Conservation (phyloP, 208 protist species). For the Leishmania tarentolae region DNA sequence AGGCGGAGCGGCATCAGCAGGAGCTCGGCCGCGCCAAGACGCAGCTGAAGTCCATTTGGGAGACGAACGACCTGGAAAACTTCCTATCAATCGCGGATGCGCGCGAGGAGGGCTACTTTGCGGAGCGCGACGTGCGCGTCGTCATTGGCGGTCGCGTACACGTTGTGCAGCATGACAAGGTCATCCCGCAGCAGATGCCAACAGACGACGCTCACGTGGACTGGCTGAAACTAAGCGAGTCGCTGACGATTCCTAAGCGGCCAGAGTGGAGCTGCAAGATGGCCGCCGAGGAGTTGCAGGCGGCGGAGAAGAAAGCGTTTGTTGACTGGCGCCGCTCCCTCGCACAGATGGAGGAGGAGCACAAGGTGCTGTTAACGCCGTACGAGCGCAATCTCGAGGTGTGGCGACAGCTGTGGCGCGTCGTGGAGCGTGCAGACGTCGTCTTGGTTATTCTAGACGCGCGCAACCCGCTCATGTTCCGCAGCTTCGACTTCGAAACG, state of each 20-base stretch:
- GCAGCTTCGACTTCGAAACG: slow-evolving; percentile 80
- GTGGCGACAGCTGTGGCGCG: slow-evolving; percentile 99
- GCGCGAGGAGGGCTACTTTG: slow-evolving; percentile 84
- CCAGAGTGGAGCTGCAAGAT: slow-evolving; percentile 85
- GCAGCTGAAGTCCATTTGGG: slow-evolving; percentile 87
- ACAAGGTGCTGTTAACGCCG: slow-evolving; percentile 95
- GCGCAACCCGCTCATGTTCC: slow-evolving; percentile 98
- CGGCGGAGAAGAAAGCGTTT: slow-evolving; percentile 82
- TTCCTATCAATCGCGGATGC: slow-evolving; percentile 88
- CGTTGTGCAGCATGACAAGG: slow-evolving; percentile 70
- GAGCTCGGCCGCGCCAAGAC: slow-evolving; percentile 22
- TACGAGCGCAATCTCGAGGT: slow-evolving; percentile 99
- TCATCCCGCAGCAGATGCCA: slow-evolving; percentile 45
- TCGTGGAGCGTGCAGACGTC: slow-evolving; percentile 96
- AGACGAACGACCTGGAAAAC: slow-evolving; percentile 86
- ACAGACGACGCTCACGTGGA: slow-evolving; percentile 41
- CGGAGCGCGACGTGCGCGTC: slow-evolving; percentile 78
- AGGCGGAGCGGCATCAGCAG: slow-evolving; percentile 51
- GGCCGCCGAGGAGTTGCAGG: slow-evolving; percentile 64
- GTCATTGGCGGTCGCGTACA: slow-evolving; percentile 84
- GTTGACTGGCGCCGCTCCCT: slow-evolving; percentile 91
- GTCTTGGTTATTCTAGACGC: slow-evolving; percentile 96
- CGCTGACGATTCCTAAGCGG: slow-evolving; percentile 83
- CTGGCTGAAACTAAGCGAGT: slow-evolving; percentile 78
- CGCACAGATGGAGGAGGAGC: slow-evolving; percentile 92